Conservation (phyloP, 176 grass and related monocot species). For the Carex kokanica region DNA sequence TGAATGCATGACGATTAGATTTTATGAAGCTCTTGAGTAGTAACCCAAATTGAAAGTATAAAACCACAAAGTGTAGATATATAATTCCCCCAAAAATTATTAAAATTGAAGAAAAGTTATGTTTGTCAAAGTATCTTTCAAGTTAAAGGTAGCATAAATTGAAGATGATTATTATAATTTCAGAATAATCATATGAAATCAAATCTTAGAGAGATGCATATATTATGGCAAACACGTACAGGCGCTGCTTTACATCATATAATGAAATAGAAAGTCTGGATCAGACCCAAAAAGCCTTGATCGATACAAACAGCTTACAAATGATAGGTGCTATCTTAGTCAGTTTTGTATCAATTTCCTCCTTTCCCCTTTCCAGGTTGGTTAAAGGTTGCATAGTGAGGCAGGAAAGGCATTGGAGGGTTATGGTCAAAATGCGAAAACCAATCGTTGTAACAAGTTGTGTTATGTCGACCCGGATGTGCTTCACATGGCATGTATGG, state of each 20-base stretch:
- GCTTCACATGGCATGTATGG: constrained; percentile 59
- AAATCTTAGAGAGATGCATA: background rate
- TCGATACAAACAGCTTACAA: background rate
- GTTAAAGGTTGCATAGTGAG: background rate
- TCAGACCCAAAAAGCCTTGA: background rate
- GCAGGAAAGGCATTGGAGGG: background rate
- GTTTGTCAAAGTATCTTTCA: background rate
- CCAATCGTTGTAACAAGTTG: background rate
- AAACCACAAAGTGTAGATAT: background rate
- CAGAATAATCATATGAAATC: background rate
- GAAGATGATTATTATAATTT: background rate
- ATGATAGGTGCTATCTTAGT: background rate
- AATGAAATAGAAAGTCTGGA: background rate
- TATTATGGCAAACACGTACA: too few relatives aligned
- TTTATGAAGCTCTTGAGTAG: background rate
- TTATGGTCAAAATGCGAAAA: constrained; percentile 3
- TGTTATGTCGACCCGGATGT: constrained; percentile 29
- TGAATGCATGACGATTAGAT: background rate
- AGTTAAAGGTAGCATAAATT: background rate
- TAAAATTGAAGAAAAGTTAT: background rate
- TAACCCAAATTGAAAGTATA: background rate
- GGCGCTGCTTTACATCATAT: background rate
- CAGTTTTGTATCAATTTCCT: constrained; percentile 13
- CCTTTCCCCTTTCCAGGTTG: background rate
- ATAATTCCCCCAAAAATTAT: background rate